Evolutionary conservation across 139 green algal species (phyloP).

Genomic region (Pycnococcus provasolii): DNA sequence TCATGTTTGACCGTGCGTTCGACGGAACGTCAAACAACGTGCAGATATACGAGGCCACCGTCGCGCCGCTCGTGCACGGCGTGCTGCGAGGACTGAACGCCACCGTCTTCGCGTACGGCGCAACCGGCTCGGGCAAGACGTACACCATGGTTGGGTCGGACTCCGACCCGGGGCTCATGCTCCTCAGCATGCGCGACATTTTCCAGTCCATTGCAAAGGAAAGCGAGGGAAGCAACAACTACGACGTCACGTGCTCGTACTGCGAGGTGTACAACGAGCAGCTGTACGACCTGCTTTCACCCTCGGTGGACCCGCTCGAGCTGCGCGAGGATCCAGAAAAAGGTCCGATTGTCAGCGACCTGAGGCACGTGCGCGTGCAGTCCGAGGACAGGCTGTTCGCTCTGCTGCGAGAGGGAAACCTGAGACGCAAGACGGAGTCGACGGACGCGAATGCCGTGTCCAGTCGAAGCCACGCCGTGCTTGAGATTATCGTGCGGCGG

Average conservation of each 20-base stretch:
- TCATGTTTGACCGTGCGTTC: constrained; percentile 27
- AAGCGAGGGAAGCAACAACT: constrained; percentile 31
- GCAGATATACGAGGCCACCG: constrained; percentile 19
- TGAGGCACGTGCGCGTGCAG: constrained; percentile 28
- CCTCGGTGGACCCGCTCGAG: constrained; percentile 43
- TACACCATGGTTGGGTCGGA: constrained; percentile 32
- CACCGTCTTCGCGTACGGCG: constrained; percentile 30
- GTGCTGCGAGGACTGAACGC: constrained; percentile 19
- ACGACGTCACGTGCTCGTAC: constrained; percentile 53
- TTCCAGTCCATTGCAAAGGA: constrained; percentile 32
- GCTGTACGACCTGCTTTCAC: constrained; percentile 61
- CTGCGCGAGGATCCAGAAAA: constrained; percentile 59
- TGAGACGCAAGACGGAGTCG: constrained; percentile 52
- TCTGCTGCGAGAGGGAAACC: constrained; percentile 59
- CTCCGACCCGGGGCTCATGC: constrained; percentile 61
- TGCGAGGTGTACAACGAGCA: constrained; percentile 69
- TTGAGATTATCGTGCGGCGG: constrained; percentile 26
- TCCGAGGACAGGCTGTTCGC: constrained; percentile 24
- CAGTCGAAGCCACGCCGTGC: constrained; percentile 52
- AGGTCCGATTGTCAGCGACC: constrained; percentile 31
- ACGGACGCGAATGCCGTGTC: constrained; percentile 58
- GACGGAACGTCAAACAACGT: constrained; percentile 13
- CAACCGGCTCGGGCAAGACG: constrained; percentile 26
- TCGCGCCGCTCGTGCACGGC: constrained; percentile 8
- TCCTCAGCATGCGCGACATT: constrained; percentile 54